A percentile compares a stretch with the other conserved stretches of the same genome.
Conservation (phyloP, 805 yeast genomes). For the Phaffomyces antillensis region DNA sequence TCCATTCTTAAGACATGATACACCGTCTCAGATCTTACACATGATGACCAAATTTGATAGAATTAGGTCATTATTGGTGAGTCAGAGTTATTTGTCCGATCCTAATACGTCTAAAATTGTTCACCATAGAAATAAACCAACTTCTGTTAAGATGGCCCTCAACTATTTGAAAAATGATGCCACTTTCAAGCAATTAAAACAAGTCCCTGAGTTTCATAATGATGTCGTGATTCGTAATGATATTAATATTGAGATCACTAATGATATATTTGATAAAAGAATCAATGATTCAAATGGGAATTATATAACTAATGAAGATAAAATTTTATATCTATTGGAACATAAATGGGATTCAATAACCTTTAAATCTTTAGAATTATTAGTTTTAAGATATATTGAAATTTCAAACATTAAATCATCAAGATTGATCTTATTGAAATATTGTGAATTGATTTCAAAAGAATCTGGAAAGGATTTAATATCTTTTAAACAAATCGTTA, state of each 20-base stretch:
- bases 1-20: conserved; percentile 3
- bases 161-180: neutral
- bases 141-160: neutral
- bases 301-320: conserved; percentile 5
- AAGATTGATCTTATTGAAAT: neutral
- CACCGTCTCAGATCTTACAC: neutral
- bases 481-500: neutral
- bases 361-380: neutral
- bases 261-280: neutral
- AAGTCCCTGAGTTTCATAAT: neutral
- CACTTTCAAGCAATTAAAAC: neutral
- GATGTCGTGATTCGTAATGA: neutral
- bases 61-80: neutral
- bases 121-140: neutral
- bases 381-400: conserved; percentile 1
- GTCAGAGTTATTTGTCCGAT: neutral
- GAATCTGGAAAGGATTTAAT: neutral
- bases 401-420: neutral
- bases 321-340: conserved; percentile 4
- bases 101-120: neutral
- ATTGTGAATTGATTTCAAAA: neutral
- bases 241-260: neutral
- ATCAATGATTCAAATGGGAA: neutral
- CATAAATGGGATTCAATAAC: neutral
- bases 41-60: neutral